Evolutionary conservation across 352 stramenopile species (phyloP).

Genomic region (Stephanocyclus meneghinianus): DNA sequence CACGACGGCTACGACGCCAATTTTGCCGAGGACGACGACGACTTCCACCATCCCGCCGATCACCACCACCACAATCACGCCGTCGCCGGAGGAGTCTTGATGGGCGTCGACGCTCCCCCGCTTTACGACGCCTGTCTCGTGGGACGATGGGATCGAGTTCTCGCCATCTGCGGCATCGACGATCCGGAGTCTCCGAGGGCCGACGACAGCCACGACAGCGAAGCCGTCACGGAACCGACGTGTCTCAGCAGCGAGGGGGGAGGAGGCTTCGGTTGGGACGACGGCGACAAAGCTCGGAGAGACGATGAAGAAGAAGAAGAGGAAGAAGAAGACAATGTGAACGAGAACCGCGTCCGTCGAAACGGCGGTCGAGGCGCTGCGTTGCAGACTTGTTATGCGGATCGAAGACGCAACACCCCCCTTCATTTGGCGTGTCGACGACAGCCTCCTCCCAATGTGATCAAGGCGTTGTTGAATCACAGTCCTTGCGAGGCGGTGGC

Average conservation of each 20-base stretch:
- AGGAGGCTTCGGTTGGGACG: not conserved
- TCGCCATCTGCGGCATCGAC: slow-evolving; percentile 25
- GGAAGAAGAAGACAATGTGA: slow-evolving; percentile 2
- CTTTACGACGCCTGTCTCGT: slow-evolving; percentile 54
- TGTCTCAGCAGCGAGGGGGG: slow-evolving; percentile 12
- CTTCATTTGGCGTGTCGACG: slow-evolving; percentile 58
- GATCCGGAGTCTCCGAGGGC: not conserved
- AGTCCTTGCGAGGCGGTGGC: slow-evolving; percentile 20
- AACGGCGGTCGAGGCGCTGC: not conserved
- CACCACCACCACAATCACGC: slow-evolving; percentile 1
- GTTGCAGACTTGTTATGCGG: slow-evolving; percentile 39
- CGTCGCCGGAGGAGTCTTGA: slow-evolving; percentile 29
- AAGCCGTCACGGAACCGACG: slow-evolving; percentile 4
- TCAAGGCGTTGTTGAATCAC: slow-evolving; percentile 43
- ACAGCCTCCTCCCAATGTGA: slow-evolving; percentile 46
- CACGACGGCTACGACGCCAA: slow-evolving; percentile 5
- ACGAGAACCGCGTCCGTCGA: not conserved
- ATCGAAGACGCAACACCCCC: slow-evolving; percentile 52
- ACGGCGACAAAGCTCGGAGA: not conserved
- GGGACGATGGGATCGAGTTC: slow-evolving; percentile 39
- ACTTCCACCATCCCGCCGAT: not conserved
- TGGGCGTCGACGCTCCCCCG: slow-evolving; percentile 52
- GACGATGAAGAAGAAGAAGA: slow-evolving; percentile 7
- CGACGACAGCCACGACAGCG: slow-evolving; percentile 12
- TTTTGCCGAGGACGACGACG: slow-evolving; percentile 7